Evolutionary conservation across 495 filamentous ascomycete species (phyloP), one percentile per base, ranked within the genome.

Genomic region (Penicillium angulare): DNA sequence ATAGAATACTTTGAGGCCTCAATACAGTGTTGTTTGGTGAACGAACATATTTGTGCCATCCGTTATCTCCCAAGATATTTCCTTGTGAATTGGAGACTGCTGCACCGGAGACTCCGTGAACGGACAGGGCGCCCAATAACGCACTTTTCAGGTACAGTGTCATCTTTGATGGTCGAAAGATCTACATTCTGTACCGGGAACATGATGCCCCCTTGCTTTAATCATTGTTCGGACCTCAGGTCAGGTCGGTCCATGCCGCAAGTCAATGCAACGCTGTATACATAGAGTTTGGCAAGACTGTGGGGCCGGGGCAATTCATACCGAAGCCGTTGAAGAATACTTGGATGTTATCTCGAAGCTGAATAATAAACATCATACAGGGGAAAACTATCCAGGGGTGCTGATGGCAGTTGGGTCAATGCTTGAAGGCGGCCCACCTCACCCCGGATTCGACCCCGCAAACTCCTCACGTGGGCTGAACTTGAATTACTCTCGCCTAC

Each of bases 11-110:
- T 23, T 41, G 23, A 4, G 52, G 52, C 33, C 46, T 55, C 7
- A 55, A 21, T 3, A 50, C 39, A 21, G 46, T 31, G 6, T 7
- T 46, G 7, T 13, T 40, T 24, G 52, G 52, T 7, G 52, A 55
- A 9, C 52, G 46, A 45, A 55, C 17, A 49, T 49, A 55, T 39
- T 26, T 32, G 21, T 50, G 52, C 52, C 52, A 55, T 15, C 17
- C 17, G 13, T 16, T 26, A 23, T 22, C 35, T 3, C 36, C 39
- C 10, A 39, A 32, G 13, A 21, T 21, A 38, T 31, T 17, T 6
- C 22, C 26, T 9, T 8, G 49, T 22, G 22, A 2, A 18, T 32
- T 45, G 33, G 20, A 20, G 17, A 50, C 15, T 15, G 38, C 40
- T 13, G 51, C 44, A 43, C 40, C 10, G 6, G 40, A 50, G 32